Percentiles rank a stretch among this genome's conserved stretches.
Evolutionary conservation across 2,329 filamentous ascomycete species (phyloP).

Genomic region (Ophiostoma pallidulum): DNA sequence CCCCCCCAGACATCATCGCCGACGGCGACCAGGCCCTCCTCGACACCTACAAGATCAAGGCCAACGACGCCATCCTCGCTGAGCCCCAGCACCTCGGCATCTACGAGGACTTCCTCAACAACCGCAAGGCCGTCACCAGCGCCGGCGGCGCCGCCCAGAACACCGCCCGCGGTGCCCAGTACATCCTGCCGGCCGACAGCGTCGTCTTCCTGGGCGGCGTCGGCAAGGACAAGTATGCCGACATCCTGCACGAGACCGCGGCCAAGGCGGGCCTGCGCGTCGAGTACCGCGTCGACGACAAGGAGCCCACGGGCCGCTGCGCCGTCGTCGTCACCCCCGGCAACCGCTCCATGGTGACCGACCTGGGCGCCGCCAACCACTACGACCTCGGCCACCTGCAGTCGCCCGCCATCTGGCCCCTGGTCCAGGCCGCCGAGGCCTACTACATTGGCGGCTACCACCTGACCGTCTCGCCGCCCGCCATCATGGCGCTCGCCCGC

Average conservation of each 20-base stretch:
- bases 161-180: conserved; percentile 91
- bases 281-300: conserved; percentile 86
- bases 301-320: conserved; percentile 81
- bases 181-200: conserved; percentile 81
- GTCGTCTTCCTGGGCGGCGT: conserved; percentile 92
- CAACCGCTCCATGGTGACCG: conserved; percentile 89
- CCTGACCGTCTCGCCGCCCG: conserved; percentile 88
- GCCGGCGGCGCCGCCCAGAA: conserved; percentile 96
- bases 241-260: conserved; percentile 77
- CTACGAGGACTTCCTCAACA: conserved; percentile 88
- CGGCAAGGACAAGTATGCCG: conserved; percentile 90
- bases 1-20: conserved; percentile 85
- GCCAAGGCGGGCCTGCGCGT: conserved; percentile 81
- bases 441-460: conserved; percentile 97
- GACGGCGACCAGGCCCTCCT: conserved; percentile 73
- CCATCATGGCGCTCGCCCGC: conserved; percentile 81
- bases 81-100: conserved; percentile 82
- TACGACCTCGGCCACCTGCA: conserved; percentile 93
- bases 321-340: conserved; percentile 95
- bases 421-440: conserved; percentile 78
- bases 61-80: conserved; percentile 95
- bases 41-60: conserved; percentile 85
- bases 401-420: conserved; percentile 80
- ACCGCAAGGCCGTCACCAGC: conserved; percentile 88
- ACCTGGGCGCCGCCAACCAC: conserved; percentile 92